These are phyloP conservation scores for Trypanosomatidae sp. DNA, from an alignment of 208 protist species.

Conservation along the genomic window DNA sequence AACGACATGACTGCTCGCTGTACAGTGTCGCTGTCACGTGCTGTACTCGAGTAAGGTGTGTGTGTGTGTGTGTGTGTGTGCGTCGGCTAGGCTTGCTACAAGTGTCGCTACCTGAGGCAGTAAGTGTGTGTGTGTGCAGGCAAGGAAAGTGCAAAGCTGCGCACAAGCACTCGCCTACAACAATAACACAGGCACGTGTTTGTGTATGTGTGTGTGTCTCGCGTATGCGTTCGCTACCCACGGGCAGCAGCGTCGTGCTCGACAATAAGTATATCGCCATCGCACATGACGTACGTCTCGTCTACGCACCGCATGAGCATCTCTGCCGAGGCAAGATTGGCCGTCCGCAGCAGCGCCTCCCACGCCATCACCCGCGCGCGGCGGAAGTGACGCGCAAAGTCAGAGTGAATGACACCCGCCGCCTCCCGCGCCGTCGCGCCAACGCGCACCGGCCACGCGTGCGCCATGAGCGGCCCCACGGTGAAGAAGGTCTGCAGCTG, in stretches of 20 bases:
- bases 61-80: no score
- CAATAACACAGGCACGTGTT: background rate
- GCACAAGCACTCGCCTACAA: background rate
- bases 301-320: slow-evolving; percentile 55
- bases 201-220: background rate
- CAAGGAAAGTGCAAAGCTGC: slow-evolving; percentile 1
- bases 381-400: slow-evolving; percentile 69
- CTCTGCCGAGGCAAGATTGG: slow-evolving; percentile 63
- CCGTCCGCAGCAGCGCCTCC: slow-evolving; percentile 30
- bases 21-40: no score
- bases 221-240: background rate
- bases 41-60: no score
- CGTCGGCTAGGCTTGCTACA: background rate
- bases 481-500: slow-evolving; percentile 81
- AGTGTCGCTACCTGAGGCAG: background rate
- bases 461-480: slow-evolving; percentile 72
- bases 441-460: slow-evolving; percentile 38
- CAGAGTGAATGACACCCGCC: slow-evolving; percentile 71
- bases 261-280: slow-evolving; percentile 79
- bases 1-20: no score
- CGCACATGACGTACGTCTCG: slow-evolving; percentile 51
- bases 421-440: slow-evolving; percentile 49
- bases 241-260: slow-evolving; percentile 39
- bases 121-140: background rate
- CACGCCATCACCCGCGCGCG: slow-evolving; percentile 54